A percentile compares a stretch with the other conserved stretches of the same genome.
These are phyloP conservation scores for Penicillium waksmanii DNA, from an alignment of 495 filamentous ascomycete species.

Conservation along the genomic window DNA sequence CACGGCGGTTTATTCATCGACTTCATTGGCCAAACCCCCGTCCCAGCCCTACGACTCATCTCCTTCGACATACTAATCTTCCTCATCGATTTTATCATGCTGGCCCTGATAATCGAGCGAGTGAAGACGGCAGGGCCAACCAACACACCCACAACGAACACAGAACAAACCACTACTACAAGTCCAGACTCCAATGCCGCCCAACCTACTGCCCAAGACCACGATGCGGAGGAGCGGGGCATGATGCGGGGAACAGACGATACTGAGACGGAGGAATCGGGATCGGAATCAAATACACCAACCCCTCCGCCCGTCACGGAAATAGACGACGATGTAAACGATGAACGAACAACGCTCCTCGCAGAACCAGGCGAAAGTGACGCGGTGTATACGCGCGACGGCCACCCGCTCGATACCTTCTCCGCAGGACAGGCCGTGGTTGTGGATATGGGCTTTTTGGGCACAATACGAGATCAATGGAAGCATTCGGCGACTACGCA, in stretches of 20 bases:
- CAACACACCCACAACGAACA: slow-evolving; percentile 10
- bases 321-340: slow-evolving; percentile 35
- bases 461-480: slow-evolving; percentile 68
- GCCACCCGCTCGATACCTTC: slow-evolving; percentile 60
- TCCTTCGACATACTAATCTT: slow-evolving; percentile 68
- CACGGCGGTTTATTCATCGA: slow-evolving; percentile 86
- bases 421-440: slow-evolving; percentile 71
- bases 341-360: slow-evolving; percentile 51
- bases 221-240: slow-evolving; percentile 83
- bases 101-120: slow-evolving; percentile 72
- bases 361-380: slow-evolving; percentile 44
- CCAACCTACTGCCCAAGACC: slow-evolving; percentile 56
- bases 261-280: not conserved
- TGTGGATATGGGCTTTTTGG: slow-evolving; percentile 68
- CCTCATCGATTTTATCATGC: slow-evolving; percentile 70
- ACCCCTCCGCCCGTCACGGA: slow-evolving; percentile 10
- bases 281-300: slow-evolving; percentile 10
- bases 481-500: slow-evolving; percentile 34
- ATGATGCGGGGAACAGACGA: slow-evolving; percentile 55
- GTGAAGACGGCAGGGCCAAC: slow-evolving; percentile 51
- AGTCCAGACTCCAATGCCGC: slow-evolving; percentile 18
- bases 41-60: slow-evolving; percentile 65
- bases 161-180: slow-evolving; percentile 9
- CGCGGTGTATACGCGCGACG: slow-evolving; percentile 32
- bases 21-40: slow-evolving; percentile 84